Base-by-base conservation (phyloP, 768 basidiomycete species). In the Lentinula boryana region DNA sequence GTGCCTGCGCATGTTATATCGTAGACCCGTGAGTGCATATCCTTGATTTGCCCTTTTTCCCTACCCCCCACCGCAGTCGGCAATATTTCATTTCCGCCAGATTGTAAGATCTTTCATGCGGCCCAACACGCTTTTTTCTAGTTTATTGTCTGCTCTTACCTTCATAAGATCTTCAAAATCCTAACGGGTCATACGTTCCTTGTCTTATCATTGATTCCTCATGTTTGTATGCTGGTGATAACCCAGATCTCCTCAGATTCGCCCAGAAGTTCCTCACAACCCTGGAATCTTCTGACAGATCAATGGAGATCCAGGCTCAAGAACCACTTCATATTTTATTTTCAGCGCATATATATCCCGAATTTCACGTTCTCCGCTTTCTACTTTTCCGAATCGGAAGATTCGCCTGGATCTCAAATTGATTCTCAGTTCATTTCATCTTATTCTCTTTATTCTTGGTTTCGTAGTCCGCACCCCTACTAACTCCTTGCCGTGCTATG, bases 1-100 rank as follows among this genome's bases (percentile, higher is more conserved):
- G 63, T 3, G 63, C 58, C 5, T 63, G 63, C 23, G 63, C 59
- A 4, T 51, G 61, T 16, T 63, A 61, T 35, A 60, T 63, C 32
- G 52, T 63, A 12, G 63, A 63, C 32, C 63, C 57, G 62, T 63
- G 40, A 63, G 63, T 60, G 5, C 18, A 23, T 18, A 10, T 32
- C 15, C 49, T 35, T 58, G 44, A 40, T 9, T 46, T 52, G 27
- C 27, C 10, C 12, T 32, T 31, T 31, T 5, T 60, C n/a, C 16
- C 50, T 50, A 36, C 23, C 46, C 15, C 18, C 38, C 10, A 16
- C 15, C 8, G n/a, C n/a, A n/a, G n/a, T n/a, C n/a, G 31, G 23
- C 12, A 51, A 13, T 32, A 33, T 18, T 5, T 48, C 21, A 10
- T 48, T 23, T 23, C n/a, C n/a, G 46, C 21, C 21, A 18, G 15